These are phyloP conservation scores for Pholiota conissans DNA, from an alignment of 768 basidiomycete genomes.

Conservation along the genomic window DNA sequence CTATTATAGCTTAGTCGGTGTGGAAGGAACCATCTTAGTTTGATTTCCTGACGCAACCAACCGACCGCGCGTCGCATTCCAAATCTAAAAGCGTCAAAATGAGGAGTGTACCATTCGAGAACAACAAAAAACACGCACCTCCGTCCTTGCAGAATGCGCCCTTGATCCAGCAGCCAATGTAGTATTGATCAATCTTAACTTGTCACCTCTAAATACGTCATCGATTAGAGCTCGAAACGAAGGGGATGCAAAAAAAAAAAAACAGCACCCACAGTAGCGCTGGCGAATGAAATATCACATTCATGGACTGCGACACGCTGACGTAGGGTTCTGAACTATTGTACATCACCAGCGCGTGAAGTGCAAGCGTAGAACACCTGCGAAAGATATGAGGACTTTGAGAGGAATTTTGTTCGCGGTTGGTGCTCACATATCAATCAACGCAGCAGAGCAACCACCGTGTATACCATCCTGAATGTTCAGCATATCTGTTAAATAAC, in stretches of 20 bases:
- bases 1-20: slow-evolving; percentile 16
- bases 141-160: slow-evolving; percentile 48
- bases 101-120: too few relatives aligned
- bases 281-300: slow-evolving; percentile 47
- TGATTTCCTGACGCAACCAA: slow-evolving; percentile 57
- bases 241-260: neutral
- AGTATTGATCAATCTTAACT: slow-evolving; percentile 49
- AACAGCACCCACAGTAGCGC: slow-evolving; percentile 10
- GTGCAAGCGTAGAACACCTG: slow-evolving; percentile 52
- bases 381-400: neutral
- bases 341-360: slow-evolving; percentile 34
- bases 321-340: slow-evolving; percentile 21
- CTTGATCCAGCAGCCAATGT: slow-evolving; percentile 50
- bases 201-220: slow-evolving; percentile 40
- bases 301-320: slow-evolving; percentile 52
- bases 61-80: slow-evolving; percentile 52
- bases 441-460: slow-evolving; percentile 53
- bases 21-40: slow-evolving; percentile 53
- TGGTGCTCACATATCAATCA: slow-evolving; percentile 49
- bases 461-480: slow-evolving; percentile 49
- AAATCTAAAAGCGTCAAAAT: slow-evolving; percentile 39
- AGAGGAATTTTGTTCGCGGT: neutral
- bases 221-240: neutral
- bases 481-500: slow-evolving; percentile 47
- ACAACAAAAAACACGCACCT: slow-evolving; percentile 32